phyloP scores from a whole-genome alignment of 768 basidiomycete genomes.

The Suillus weaverae region DNA sequence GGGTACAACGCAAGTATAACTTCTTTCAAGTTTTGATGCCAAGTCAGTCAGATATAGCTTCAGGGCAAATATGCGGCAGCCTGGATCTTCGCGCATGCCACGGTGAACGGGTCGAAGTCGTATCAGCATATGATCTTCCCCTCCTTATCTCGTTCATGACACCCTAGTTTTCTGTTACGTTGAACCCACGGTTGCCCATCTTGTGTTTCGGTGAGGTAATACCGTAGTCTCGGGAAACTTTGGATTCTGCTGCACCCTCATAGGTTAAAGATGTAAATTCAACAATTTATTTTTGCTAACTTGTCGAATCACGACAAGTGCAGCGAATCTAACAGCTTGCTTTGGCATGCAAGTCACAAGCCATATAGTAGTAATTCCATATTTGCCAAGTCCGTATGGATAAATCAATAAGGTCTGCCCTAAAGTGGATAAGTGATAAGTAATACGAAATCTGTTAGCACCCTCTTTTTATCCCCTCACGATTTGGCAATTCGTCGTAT shows the following conservation, averaged over 20 bases:
- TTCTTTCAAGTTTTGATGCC: neutral
- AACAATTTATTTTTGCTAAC: neutral
- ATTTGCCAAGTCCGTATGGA: neutral
- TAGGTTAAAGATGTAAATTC: neutral
- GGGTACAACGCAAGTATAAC: neutral
- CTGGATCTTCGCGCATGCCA: neutral
- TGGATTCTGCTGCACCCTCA: neutral
- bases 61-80: neutral
- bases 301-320: neutral
- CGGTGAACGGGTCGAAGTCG: neutral
- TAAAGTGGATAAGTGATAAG: constrained; percentile 25
- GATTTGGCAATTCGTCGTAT: constrained; percentile 45
- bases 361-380: neutral
- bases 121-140: neutral
- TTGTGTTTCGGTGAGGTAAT: neutral
- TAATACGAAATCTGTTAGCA: constrained; percentile 1
- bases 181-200: neutral
- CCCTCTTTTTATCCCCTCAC: constrained; percentile 39
- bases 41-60: neutral
- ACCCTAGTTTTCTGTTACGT: neutral
- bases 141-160: neutral
- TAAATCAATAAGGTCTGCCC: constrained; percentile 32
- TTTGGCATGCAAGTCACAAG: neutral
- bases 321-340: neutral
- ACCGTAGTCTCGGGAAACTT: neutral